Evolutionary conservation across 352 stramenopile genomes (phyloP).

Genomic region (Pythium sukuiense): DNA sequence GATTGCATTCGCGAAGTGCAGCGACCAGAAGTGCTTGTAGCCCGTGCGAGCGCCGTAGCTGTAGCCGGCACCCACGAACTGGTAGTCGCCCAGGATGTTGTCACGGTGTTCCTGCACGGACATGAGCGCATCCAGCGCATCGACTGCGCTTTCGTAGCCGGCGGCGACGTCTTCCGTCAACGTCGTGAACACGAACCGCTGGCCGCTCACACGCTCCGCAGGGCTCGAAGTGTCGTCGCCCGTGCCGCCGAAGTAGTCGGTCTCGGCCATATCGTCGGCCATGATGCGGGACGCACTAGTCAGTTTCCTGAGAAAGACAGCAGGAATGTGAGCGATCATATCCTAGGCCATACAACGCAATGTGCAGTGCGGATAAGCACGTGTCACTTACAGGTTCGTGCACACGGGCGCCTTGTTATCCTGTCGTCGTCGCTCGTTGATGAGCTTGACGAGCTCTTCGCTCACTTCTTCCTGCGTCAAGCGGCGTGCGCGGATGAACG

Average conservation of each 20-base stretch:
- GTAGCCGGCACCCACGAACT: conserved; percentile 25
- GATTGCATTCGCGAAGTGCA: conserved; percentile 30
- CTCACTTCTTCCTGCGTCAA: conserved; percentile 19
- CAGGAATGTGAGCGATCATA: neutral
- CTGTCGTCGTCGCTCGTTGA: conserved; percentile 25
- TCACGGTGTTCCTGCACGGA: conserved; percentile 31
- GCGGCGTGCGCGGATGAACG: conserved; percentile 26
- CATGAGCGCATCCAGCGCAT: conserved; percentile 32
- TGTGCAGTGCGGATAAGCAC: neutral
- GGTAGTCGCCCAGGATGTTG: conserved; percentile 30
- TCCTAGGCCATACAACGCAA: neutral
- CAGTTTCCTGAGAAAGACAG: conserved; percentile 22
- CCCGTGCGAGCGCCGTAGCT: conserved; percentile 22
- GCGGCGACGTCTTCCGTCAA: conserved; percentile 38
- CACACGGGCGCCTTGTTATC: conserved; percentile 25
- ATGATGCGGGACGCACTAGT: conserved; percentile 28
- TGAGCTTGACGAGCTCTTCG: conserved; percentile 25
- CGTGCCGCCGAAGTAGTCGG: conserved; percentile 31
- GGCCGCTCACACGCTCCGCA: conserved; percentile 40
- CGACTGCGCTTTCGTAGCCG: conserved; percentile 23
- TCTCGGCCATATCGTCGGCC: conserved; percentile 31
- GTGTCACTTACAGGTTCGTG: conserved; percentile 24
- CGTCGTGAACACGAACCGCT: conserved; percentile 42
- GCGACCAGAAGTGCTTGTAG: conserved; percentile 32
- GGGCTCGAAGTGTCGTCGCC: conserved; percentile 52